Conservation (phyloP, 2,329 filamentous ascomycete genomes). For the Colletotrichum sojae region DNA sequence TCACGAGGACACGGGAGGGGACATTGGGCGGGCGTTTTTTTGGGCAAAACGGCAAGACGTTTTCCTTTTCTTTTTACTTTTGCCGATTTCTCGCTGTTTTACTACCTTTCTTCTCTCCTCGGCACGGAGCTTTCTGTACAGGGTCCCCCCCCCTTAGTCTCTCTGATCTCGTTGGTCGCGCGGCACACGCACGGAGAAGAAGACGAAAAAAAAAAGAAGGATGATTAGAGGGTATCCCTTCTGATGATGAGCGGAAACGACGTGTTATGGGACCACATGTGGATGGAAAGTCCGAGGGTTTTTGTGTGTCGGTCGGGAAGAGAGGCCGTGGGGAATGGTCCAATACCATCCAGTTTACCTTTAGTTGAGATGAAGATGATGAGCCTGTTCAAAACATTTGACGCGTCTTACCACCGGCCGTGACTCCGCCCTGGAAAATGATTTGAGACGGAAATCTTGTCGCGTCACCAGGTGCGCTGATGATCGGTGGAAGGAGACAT, state of each 20-base stretch:
- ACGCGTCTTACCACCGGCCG: too few species aligned
- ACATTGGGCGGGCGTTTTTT: slow-evolving; percentile 36
- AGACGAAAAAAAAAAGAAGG: background rate
- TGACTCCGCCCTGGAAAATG: too few species aligned
- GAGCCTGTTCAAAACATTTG: too few species aligned
- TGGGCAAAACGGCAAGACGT: slow-evolving; percentile 16
- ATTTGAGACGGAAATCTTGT: too few species aligned
- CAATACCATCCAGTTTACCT: too few species aligned
- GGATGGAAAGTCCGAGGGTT: slow-evolving; percentile 18
- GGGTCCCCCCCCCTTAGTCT: background rate
- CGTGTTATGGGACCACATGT: slow-evolving; percentile 7
- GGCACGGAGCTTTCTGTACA: slow-evolving; percentile 2
- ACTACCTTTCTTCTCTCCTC: too few species aligned
- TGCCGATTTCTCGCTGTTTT: too few species aligned
- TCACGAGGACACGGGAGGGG: slow-evolving; percentile 31
- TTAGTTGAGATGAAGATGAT: too few species aligned
- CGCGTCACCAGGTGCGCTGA: too few species aligned
- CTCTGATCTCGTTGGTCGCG: slow-evolving; percentile 5
- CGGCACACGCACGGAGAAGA: slow-evolving; percentile 8
- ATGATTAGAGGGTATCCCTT: background rate
- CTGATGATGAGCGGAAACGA: slow-evolving; percentile 30
- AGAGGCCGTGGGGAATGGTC: too few species aligned
- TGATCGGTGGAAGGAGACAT: too few species aligned
- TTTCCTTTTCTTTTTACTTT: slow-evolving; percentile 16
- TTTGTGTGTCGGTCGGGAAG: too few species aligned